Conservation (phyloP, 2,329 filamentous ascomycete genomes). For the Colletotrichum phormii region DNA sequence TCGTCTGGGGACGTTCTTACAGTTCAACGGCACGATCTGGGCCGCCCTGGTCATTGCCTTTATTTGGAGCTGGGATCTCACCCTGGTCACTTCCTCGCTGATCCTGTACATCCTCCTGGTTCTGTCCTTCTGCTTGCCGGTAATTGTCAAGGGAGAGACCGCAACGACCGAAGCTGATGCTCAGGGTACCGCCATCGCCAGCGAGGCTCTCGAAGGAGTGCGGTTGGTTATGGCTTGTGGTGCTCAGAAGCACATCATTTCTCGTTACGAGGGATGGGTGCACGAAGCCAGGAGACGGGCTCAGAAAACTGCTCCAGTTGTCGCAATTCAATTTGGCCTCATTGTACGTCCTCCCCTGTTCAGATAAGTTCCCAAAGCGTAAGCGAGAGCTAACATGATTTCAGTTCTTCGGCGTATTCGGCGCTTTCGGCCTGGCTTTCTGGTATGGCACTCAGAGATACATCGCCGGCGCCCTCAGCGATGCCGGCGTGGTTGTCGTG, state of each 20-base stretch:
- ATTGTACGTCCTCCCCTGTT: slow-evolving; percentile 30
- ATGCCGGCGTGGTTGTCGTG: slow-evolving; percentile 52
- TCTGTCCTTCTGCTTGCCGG: slow-evolving; percentile 45
- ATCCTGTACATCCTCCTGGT: slow-evolving; percentile 55
- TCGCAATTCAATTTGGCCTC: slow-evolving; percentile 46
- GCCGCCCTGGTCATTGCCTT: slow-evolving; percentile 63
- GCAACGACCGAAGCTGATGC: slow-evolving; percentile 41
- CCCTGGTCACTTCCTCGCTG: slow-evolving; percentile 60
- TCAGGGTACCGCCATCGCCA: slow-evolving; percentile 55
- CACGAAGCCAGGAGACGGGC: slow-evolving; percentile 49
- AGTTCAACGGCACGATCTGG: slow-evolving; percentile 55
- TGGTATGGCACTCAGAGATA: slow-evolving; percentile 57
- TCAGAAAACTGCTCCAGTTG: slow-evolving; percentile 47
- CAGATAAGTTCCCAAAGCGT: not conserved
- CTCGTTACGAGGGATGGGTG: slow-evolving; percentile 52
- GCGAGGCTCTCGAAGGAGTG: slow-evolving; percentile 55
- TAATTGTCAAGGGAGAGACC: slow-evolving; percentile 43
- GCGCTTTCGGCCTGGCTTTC: slow-evolving; percentile 54
- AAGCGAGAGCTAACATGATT: not conserved
- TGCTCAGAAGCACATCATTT: slow-evolving; percentile 51
- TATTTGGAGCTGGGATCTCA: slow-evolving; percentile 63
- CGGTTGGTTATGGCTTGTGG: slow-evolving; percentile 58
- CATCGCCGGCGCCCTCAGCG: slow-evolving; percentile 45
- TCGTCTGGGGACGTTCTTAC: slow-evolving; percentile 57
- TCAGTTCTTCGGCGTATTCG: slow-evolving; percentile 47